Conservation (phyloP, 2,329 filamentous ascomycete genomes). For the Alternaria brassicae region DNA sequence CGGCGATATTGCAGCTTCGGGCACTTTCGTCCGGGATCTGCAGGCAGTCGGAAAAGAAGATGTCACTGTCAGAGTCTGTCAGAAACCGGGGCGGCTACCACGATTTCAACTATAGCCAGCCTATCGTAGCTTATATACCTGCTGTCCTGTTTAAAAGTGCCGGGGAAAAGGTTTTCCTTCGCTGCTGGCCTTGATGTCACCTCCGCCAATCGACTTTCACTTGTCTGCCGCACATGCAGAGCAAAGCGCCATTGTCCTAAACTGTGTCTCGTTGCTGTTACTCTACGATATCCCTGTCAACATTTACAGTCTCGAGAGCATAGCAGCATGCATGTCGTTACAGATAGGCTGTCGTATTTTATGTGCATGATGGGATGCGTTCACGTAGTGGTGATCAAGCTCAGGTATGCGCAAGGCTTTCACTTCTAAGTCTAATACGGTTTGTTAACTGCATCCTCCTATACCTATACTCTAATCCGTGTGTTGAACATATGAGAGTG, state of each 20-base stretch:
- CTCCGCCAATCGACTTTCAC: background rate
- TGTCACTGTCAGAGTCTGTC: background rate
- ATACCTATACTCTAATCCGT: too few species aligned
- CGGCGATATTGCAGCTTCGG: background rate
- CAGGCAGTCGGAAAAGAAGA: background rate
- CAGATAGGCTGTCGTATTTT: background rate
- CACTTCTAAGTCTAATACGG: background rate
- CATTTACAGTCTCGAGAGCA: background rate
- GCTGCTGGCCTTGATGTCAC: background rate
- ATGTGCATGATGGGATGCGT: too few species aligned
- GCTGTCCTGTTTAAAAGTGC: background rate
- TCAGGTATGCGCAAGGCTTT: background rate
- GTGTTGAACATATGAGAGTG: too few species aligned
- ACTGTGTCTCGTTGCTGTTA: background rate
- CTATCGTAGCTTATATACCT: background rate
- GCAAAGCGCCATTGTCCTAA: conserved; percentile 1
- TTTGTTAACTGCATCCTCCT: too few species aligned
- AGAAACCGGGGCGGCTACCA: background rate
- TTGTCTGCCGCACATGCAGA: conserved; percentile 1
- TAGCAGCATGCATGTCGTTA: background rate
- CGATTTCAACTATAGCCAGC: background rate
- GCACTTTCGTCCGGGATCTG: background rate
- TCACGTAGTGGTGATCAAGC: too few species aligned
- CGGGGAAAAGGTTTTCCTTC: background rate
- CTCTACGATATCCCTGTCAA: conserved; percentile 1